phyloP scores from a whole-genome alignment of 305 asterid genomes.

The Fraxinus xanthoxyloides region DNA sequence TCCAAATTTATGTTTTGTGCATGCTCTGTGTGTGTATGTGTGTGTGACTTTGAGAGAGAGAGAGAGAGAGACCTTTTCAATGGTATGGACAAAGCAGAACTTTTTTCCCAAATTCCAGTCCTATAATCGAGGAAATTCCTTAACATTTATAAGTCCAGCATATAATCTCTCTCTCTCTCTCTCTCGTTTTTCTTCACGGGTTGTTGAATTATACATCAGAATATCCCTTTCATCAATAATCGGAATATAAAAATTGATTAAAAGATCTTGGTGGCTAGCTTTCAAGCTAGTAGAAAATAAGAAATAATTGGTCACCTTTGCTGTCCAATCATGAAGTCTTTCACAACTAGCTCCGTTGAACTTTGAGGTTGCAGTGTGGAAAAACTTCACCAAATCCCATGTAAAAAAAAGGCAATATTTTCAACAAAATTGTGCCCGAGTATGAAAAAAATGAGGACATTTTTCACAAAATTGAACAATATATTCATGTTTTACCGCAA shows the following conservation, averaged over 20 bases:
- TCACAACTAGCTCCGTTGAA: slow-evolving; percentile 37
- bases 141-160: slow-evolving; percentile 32
- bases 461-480: neutral
- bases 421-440: neutral
- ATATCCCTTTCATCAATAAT: slow-evolving; percentile 27
- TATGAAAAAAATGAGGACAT: neutral
- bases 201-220: slow-evolving; percentile 32
- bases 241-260: slow-evolving; percentile 17
- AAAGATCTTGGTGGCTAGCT: slow-evolving; percentile 16
- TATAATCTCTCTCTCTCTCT: slow-evolving; percentile 4
- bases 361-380: slow-evolving; percentile 20
- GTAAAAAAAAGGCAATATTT: neutral
- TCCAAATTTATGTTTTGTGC: neutral
- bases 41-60: neutral
- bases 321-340: slow-evolving; percentile 24
- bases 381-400: slow-evolving; percentile 17
- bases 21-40: neutral
- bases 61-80: neutral
- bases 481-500: neutral
- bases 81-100: slow-evolving; percentile 26
- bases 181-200: slow-evolving; percentile 23
- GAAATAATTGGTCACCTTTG: neutral
- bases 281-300: slow-evolving; percentile 28
- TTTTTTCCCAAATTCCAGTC: slow-evolving; percentile 15
- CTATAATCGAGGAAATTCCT: slow-evolving; percentile 18